phyloP scores from a whole-genome alignment of 75 land plant genomes.

The Chamaecyparis obtusa region DNA sequence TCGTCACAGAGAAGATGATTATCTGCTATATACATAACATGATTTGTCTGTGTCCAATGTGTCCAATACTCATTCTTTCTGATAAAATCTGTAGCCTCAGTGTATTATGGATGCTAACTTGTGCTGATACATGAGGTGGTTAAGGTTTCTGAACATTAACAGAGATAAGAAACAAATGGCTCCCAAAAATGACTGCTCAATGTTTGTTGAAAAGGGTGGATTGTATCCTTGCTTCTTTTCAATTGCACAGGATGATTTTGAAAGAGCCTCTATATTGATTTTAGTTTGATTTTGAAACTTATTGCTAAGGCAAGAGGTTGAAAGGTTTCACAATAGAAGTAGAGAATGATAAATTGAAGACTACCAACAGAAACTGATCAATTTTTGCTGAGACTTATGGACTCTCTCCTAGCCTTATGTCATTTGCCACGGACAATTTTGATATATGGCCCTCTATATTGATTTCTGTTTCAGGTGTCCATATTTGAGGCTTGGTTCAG shows the following conservation, averaged over 20 bases:
- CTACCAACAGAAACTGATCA: too few relatives aligned
- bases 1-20: neutral
- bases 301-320: too few relatives aligned
- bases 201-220: neutral
- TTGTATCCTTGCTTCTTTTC: neutral
- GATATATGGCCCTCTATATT: neutral
- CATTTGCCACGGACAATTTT: too few relatives aligned
- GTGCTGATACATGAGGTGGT: neutral
- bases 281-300: neutral
- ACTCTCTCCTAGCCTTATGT: too few relatives aligned
- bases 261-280: neutral
- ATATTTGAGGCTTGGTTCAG: neutral
- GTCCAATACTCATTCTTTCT: too few relatives aligned
- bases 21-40: neutral
- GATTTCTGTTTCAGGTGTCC: neutral
- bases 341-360: too few relatives aligned
- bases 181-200: neutral
- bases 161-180: neutral
- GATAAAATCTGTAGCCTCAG: too few relatives aligned
- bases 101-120: neutral
- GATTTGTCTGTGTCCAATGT: neutral
- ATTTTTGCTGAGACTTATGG: too few relatives aligned
- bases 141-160: neutral
- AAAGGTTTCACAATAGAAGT: too few relatives aligned
- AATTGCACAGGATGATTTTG: neutral